Conservation (phyloP, 345 rosid genomes). For the Melaleuca alternifolia region DNA sequence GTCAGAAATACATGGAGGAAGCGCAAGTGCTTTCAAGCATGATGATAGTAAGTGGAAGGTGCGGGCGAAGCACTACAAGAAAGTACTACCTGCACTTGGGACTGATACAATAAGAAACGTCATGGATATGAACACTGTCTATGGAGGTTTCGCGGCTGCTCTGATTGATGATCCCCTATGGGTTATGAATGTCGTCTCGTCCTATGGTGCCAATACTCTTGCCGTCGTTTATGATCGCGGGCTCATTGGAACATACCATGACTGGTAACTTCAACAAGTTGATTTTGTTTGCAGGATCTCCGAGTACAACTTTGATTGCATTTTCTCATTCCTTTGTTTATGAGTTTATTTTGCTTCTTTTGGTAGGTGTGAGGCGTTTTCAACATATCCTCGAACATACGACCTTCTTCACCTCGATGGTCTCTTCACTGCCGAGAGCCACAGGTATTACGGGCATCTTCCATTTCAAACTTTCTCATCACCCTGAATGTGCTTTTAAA, state of each 20-base stretch:
- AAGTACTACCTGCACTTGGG: constrained; percentile 70
- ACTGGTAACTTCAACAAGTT: constrained; percentile 44
- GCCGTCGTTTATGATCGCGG: constrained; percentile 88
- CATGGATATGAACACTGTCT: constrained; percentile 98
- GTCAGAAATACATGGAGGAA: constrained; percentile 61
- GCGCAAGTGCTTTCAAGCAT: constrained; percentile 50
- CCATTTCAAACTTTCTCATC: background rate
- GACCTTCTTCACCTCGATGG: constrained; percentile 96
- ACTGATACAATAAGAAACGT: constrained; percentile 78
- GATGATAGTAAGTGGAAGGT: constrained; percentile 82
- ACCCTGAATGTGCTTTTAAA: background rate
- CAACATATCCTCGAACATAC: constrained; percentile 93
- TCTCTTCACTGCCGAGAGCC: constrained; percentile 77
- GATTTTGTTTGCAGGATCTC: background rate
- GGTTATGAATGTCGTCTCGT: constrained; percentile 95
- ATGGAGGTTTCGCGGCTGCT: constrained; percentile 89
- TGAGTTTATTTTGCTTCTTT: background rate
- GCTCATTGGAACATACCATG: constrained; percentile 84
- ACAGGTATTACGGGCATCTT: constrained; percentile 41
- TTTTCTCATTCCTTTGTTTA: background rate
- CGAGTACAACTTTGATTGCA: background rate
- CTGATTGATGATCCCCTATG: constrained; percentile 68
- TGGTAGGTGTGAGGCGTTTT: constrained; percentile 94
- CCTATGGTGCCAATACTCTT: constrained; percentile 70
- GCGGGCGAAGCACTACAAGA: constrained; percentile 81